A percentile compares a stretch with the other conserved stretches of the same genome.
Conservation (phyloP, 2,329 filamentous ascomycete genomes). For the Phyllosticta paracitricarpa region DNA sequence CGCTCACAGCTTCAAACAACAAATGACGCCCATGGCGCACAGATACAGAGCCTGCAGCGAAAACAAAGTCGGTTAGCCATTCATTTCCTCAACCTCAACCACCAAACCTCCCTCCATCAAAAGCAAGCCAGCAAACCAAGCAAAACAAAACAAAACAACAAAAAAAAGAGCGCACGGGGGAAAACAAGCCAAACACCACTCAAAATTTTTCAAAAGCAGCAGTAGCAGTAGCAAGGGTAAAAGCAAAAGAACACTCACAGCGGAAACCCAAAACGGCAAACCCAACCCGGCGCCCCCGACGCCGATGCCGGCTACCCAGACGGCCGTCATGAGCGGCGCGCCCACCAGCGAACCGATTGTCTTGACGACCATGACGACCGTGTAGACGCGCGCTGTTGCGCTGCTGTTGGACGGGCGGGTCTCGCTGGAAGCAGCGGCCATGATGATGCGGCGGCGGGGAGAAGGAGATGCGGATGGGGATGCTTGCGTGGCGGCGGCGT, state of each 20-base stretch:
- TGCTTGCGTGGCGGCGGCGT: neutral
- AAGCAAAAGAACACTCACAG: slow-evolving; percentile 17
- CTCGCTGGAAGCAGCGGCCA: too few species aligned
- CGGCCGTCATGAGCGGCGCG: slow-evolving; percentile 25
- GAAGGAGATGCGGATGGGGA: too few species aligned
- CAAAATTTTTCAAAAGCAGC: neutral
- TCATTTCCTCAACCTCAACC: neutral
- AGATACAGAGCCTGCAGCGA: neutral
- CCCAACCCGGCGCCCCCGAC: slow-evolving; percentile 23
- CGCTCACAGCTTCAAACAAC: neutral
- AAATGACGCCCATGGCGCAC: neutral
- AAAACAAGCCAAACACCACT: neutral
- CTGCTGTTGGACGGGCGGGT: slow-evolving; percentile 13
- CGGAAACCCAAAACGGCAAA: slow-evolving; percentile 26
- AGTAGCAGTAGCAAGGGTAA: neutral
- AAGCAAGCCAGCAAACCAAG: too few species aligned
- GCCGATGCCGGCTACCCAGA: slow-evolving; percentile 27
- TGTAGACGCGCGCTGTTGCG: slow-evolving; percentile 21
- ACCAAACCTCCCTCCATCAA: too few species aligned
- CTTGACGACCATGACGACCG: slow-evolving; percentile 28
- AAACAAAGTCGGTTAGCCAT: neutral
- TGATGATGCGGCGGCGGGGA: too few species aligned
- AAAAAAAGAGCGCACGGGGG: too few species aligned
- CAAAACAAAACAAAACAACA: neutral
- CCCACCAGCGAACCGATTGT: slow-evolving; percentile 26